A percentile compares a stretch with the other conserved stretches of the same genome.
Conservation (phyloP, 2,329 filamentous ascomycete species). For the Escovopsis sp. region DNA sequence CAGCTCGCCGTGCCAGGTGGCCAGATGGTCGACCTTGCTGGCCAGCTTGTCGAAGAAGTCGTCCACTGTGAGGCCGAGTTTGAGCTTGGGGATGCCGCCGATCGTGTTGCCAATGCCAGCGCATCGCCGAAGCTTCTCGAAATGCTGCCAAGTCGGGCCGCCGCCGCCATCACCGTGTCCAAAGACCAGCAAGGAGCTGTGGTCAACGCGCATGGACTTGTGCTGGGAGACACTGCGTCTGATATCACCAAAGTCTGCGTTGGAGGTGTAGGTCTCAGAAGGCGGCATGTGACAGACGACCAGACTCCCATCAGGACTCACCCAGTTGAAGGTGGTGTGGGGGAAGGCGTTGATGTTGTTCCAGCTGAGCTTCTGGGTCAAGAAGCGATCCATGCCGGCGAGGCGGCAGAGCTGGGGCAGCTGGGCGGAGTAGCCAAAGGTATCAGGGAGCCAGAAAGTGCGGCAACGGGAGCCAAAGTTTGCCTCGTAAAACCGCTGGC, state of each 20-base stretch:
- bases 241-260: slow-evolving; percentile 88
- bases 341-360: slow-evolving; percentile 99
- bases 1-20: slow-evolving; percentile 95
- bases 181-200: slow-evolving; percentile 80
- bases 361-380: slow-evolving; percentile 98
- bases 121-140: slow-evolving; percentile 87
- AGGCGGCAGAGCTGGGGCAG: slow-evolving; percentile 85
- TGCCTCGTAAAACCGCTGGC: slow-evolving; percentile 87
- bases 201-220: slow-evolving; percentile 89
- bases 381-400: slow-evolving; percentile 91
- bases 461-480: slow-evolving; percentile 76
- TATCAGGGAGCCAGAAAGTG: slow-evolving; percentile 97
- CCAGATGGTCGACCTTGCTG: slow-evolving; percentile 61
- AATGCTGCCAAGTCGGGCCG: slow-evolving; percentile 81
- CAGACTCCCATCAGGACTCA: slow-evolving; percentile 85
- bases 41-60: slow-evolving; percentile 84
- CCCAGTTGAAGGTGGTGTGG: slow-evolving; percentile 98
- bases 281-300: slow-evolving; percentile 97
- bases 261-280: slow-evolving; percentile 85
- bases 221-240: slow-evolving; percentile 80
- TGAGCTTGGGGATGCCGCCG: slow-evolving; percentile 65
- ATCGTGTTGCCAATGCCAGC: slow-evolving; percentile 81
- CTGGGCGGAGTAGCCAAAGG: slow-evolving; percentile 93
- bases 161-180: slow-evolving; percentile 95
- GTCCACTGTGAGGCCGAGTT: slow-evolving; percentile 80